Evolutionary conservation across 768 basidiomycete genomes (phyloP).

Genomic region (Mycena belliarum): DNA sequence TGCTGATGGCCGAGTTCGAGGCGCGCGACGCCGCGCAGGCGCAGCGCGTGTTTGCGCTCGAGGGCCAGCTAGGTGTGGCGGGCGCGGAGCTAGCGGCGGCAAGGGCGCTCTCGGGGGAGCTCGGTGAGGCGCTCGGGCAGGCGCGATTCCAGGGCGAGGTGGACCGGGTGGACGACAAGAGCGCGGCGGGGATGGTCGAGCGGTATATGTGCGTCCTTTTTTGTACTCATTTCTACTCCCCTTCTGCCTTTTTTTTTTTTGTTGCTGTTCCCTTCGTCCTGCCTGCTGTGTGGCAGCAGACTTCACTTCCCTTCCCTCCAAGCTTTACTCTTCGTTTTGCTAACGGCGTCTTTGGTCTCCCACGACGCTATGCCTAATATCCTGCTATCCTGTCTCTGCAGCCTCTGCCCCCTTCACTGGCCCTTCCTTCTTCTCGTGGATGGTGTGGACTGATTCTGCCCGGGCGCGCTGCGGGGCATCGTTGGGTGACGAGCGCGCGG

Average conservation of each 20-base stretch:
- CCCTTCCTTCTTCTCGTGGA: too few species aligned
- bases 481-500: too few species aligned
- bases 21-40: constrained; percentile 51
- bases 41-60: constrained; percentile 41
- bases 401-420: too few species aligned
- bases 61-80: constrained; percentile 44
- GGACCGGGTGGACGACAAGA: constrained; percentile 63
- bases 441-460: too few species aligned
- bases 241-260: background rate
- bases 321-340: too few species aligned
- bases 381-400: too few species aligned
- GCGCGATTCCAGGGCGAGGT: constrained; percentile 54
- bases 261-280: background rate
- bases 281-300: too few species aligned
- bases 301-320: too few species aligned
- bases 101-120: constrained; percentile 39
- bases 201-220: constrained; percentile 82
- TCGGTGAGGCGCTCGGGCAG: constrained; percentile 47
- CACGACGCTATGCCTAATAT: too few species aligned
- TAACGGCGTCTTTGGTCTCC: too few species aligned
- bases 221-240: background rate
- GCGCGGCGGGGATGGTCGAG: constrained; percentile 81
- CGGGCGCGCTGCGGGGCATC: too few species aligned
- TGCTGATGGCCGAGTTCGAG: constrained; percentile 30
- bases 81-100: constrained; percentile 49